Base-by-base conservation (phyloP, 768 basidiomycete species). In the Tulasnella sp. region DNA sequence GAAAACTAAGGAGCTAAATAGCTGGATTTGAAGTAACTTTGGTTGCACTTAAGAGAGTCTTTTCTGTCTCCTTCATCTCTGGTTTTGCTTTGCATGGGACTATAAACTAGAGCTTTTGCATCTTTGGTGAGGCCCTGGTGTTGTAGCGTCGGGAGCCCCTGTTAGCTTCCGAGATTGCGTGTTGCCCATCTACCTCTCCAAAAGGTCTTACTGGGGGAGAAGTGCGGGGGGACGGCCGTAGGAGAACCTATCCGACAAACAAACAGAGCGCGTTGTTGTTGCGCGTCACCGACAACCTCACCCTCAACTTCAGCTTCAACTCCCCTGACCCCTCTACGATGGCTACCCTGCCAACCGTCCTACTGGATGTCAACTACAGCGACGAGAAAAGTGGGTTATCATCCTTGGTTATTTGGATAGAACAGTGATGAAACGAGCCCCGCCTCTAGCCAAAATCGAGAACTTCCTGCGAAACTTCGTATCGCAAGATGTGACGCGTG, bases 391-490 rank as follows among this genome's bases (percentile, higher is more conserved):
- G 94, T 92, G 52, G 40, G 84, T 81, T 58, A 36, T 31, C n/a
- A 3, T 19, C 1, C 24, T 19, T 4, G 21, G 1, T 24, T 52
- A n/a, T 19, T 5, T 52, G 48, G 21, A n/a, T 52, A 0, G 10
- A 27, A n/a, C 34, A 18, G 40, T 3, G 78, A 19, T 52, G 52
- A 40, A 44, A 16, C n/a, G 36, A 6, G 12, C 19, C n/a, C 68
- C 48, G 48, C 42, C 52, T 42, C 2, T 83, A 96, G 94, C 89
- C 19, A 89, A 87, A 85, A 94, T 96, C 83, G 87, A 86, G 68
- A 87, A 87, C 80, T 95, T 96, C 84, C 84, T 96, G 81, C 90
- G 91, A 71, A 91, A 88, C 71, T 96, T 90, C 86, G 89, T 90
- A 82, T 87, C 87, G 78, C 46, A 92, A 84, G 93, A 94, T 82